Evolutionary conservation across 352 stramenopile species (phyloP), one percentile per base, ranked within the genome.

Genomic region (Halophytophthora batemanensis): DNA sequence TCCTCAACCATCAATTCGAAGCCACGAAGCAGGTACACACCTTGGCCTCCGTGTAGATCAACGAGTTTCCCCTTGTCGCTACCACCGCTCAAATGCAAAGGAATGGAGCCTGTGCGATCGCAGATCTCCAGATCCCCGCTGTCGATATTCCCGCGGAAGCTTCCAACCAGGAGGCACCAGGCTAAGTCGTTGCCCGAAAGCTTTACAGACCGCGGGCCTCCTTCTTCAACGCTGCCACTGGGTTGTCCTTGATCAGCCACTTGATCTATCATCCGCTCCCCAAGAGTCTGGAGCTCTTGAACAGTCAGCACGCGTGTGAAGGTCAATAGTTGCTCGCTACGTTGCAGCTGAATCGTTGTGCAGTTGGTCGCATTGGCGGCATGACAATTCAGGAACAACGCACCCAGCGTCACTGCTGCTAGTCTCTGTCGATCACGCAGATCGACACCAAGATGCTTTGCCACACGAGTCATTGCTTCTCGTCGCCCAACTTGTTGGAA

Each of bases 341-440:
- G 8, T 35, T 28, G 19, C 7, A 71, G 10, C n/a, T 55, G 18
- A 35, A 71, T 15, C 2, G 50, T 48, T 4, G 33, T 35, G 19
- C 66, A 71, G 29, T 53, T 55, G 1, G 15, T 37, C 7, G 49
- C 47, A 19, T 41, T 56, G 19, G 17, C 18, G 5, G 53, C 35
- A 33, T 74, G 66, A 17, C 59, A 65, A 29, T 66, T 63, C 22
- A 84, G 45, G 58, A 80, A 84, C 13, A 64, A 49, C 44, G 55
- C 53, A 15, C 68, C 65, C 22, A 84, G 67, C 8, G 73, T 79
- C 42, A 33, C 45, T 6, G 47, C 35, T 15, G 23, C 33, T 51
- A 36, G 23, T 14, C 50, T 45, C 2, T 50, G 38, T 29, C 23
- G 25, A 17, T 34, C 33, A 19, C 13, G 5, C 4, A 55, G 31